These are phyloP conservation scores for Cymbidium sinense DNA, from an alignment of 106 monocot genomes.

Conservation along the genomic window DNA sequence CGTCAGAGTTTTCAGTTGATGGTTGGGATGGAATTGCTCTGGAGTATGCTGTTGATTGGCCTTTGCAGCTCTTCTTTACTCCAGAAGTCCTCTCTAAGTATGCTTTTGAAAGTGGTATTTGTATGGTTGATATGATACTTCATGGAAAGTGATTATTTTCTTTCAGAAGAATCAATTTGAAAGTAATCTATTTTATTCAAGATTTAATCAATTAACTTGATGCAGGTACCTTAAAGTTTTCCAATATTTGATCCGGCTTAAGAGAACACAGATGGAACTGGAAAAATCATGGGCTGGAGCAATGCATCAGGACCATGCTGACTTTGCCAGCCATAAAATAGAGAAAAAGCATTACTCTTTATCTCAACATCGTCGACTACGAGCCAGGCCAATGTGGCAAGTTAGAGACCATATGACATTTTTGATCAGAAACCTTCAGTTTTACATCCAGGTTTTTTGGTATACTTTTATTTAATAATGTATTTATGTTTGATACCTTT, in stretches of 20 bases:
- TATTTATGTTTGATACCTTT: background rate
- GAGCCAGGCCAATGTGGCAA: conserved; percentile 74
- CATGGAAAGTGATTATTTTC: background rate
- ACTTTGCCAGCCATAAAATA: conserved; percentile 73
- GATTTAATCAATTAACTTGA: conserved; percentile 14
- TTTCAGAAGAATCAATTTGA: background rate
- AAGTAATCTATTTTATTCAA: background rate
- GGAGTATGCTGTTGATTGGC: conserved; percentile 89
- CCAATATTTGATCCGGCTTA: conserved; percentile 85
- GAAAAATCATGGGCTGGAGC: conserved; percentile 96
- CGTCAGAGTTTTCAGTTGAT: conserved; percentile 59
- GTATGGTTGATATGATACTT: background rate
- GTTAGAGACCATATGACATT: conserved; percentile 93
- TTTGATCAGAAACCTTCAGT: conserved; percentile 93
- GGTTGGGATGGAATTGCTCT: conserved; percentile 95
- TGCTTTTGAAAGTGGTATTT: conserved; percentile 15
- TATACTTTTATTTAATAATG: background rate
- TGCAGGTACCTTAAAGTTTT: conserved; percentile 85
- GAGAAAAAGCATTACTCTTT: conserved; percentile 34
- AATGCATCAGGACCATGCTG: conserved; percentile 90
- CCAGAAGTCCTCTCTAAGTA: conserved; percentile 94
- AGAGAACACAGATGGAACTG: conserved; percentile 98
- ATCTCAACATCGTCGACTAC: conserved; percentile 34
- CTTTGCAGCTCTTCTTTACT: conserved; percentile 90
- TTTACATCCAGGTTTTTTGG: conserved; percentile 88